Percentiles rank a stretch among this genome's conserved stretches.
These are phyloP conservation scores for Aspergillus eucalypticola DNA, from an alignment of 2,329 filamentous ascomycete species.

Conservation along the genomic window DNA sequence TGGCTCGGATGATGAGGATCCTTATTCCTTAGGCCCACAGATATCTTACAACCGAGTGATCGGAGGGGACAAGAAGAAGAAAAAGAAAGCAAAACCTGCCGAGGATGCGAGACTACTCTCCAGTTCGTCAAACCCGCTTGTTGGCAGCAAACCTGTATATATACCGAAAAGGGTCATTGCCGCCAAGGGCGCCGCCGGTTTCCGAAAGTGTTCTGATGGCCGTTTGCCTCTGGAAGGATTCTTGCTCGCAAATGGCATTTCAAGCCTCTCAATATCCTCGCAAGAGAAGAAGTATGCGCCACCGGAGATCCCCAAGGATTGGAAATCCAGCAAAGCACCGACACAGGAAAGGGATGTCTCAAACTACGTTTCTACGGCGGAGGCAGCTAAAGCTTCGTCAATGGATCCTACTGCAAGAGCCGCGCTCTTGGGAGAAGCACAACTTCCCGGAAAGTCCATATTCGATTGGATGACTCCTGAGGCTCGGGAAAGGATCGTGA, in stretches of 20 bases:
- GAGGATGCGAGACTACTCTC: constrained; percentile 41
- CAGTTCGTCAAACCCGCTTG: constrained; percentile 62
- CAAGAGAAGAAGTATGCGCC: constrained; percentile 49
- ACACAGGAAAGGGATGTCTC: constrained; percentile 35
- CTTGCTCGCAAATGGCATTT: constrained; percentile 61
- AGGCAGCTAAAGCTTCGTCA: constrained; percentile 74
- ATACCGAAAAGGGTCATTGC: constrained; percentile 64
- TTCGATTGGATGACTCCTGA: constrained; percentile 87
- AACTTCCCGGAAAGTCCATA: constrained; percentile 86
- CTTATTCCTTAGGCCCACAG: constrained; percentile 85
- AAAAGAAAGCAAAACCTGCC: constrained; percentile 54
- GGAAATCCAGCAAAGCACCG: constrained; percentile 64
- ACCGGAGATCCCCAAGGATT: constrained; percentile 55
- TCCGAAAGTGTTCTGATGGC: constrained; percentile 79
- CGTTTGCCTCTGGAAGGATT: constrained; percentile 79
- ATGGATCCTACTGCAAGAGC: constrained; percentile 77
- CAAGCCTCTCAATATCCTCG: constrained; percentile 49
- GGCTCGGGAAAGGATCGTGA: constrained; percentile 73
- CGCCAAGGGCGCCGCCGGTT: constrained; percentile 48
- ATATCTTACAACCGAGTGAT: constrained; percentile 84
- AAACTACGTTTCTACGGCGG: constrained; percentile 66
- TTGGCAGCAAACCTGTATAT: constrained; percentile 71
- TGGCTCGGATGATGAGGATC: constrained; percentile 92
- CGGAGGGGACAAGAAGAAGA: constrained; percentile 79
- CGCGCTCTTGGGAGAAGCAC: constrained; percentile 74